Evolutionary conservation across 2,329 filamentous ascomycete genomes (phyloP), one percentile per base, ranked within the genome.

Genomic region (Talaromyces sp.): DNA sequence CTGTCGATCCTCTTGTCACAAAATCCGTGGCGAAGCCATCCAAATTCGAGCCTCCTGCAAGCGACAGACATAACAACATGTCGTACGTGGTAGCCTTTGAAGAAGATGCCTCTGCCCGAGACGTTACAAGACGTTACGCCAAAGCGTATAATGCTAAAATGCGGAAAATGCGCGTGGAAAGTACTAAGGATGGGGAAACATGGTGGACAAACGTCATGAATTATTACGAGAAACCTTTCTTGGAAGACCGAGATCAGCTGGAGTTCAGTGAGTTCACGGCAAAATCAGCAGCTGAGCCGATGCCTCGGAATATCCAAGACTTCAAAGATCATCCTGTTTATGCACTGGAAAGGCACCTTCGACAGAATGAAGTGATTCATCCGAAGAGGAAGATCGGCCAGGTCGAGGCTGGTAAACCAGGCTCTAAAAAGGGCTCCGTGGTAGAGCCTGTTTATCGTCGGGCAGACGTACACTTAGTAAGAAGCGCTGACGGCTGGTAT

Each of bases 81-180:
- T 85, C 83, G 10, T 99, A 99, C 72, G 93, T 91, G 0, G 82
- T 99, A 61, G 92, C 89, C 0, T 97, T 97, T 69, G 91, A 96
- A 69, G 87, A 88, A 13, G 91, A 96, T 69, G 90, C 88, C 2
- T 87, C 86, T 15, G 92, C 88, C 0, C 88, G 86, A 72, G 95
- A 99, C 72, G 91, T 99, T 0, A 99, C 95, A 0, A 85, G 88
- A 64, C 87, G 95, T 17, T 99, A 99, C 74, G 85, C 89, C 1
- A 96, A 95, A 76, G 89, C 90, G 0, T 98, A 90, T 78, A 95
- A 93, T 70, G 91, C 93, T 25, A 98, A 98, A 78, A 97, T 93
- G 0, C 86, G 91, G 25, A 92, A 88, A 69, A 78, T 86, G 66
- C 88, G 95, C n/a, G 85, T 99, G 1, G 95, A 98, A 69, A 80